A percentile compares a stretch with the other conserved stretches of the same genome.
phyloP scores from a whole-genome alignment of 78 protist species.

The slime mould (Dictyostelium discoideum) region DNA sequence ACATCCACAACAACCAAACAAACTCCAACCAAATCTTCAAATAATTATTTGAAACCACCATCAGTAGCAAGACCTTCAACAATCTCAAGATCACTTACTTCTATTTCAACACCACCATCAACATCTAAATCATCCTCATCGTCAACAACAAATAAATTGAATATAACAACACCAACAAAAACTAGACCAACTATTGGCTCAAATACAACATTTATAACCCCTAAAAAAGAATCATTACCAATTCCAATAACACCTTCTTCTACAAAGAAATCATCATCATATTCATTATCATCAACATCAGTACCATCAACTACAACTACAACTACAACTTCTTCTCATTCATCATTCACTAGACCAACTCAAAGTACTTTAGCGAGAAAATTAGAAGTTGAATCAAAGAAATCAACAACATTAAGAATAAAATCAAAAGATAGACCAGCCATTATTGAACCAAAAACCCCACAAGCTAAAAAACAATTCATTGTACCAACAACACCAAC shows the following conservation, averaged over 20 bases:
- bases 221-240: not conserved
- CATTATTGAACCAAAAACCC: constrained; percentile 17
- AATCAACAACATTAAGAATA: not conserved
- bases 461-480: not conserved
- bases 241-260: not conserved
- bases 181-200: not conserved
- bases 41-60: not conserved
- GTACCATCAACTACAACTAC: not conserved
- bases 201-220: not conserved
- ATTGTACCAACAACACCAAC: not conserved
- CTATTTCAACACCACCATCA: not conserved
- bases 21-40: constrained; percentile 4
- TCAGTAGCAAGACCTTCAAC: not conserved
- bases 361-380: constrained; percentile 27
- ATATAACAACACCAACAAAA: not conserved
- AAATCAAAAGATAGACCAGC: constrained; percentile 20
- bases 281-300: not conserved
- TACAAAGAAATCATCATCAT: not conserved
- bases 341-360: constrained; percentile 51
- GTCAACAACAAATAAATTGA: not conserved
- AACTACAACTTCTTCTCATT: not conserved
- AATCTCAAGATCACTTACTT: not conserved
- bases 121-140: not conserved
- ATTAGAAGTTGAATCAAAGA: constrained; percentile 7
- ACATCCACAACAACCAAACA: not conserved